These are phyloP conservation scores for Talaromyces pinophilus DNA, from an alignment of 2,329 filamentous ascomycete genomes.

Conservation along the genomic window DNA sequence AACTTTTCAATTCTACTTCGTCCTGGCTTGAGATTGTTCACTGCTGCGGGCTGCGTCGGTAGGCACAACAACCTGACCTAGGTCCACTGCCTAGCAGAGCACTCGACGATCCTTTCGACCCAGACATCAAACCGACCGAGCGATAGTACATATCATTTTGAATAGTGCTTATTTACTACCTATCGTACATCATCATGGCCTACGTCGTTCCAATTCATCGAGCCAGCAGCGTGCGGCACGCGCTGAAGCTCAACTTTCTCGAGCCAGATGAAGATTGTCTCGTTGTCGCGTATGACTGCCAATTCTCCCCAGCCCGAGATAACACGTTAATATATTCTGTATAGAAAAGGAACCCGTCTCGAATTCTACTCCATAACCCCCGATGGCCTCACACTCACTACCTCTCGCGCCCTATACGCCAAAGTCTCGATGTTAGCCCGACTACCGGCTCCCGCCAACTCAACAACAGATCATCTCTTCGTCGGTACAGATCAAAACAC, in stretches of 20 bases:
- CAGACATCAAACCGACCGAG: background rate
- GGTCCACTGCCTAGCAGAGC: background rate
- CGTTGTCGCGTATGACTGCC: constrained; percentile 72
- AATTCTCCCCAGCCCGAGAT: background rate
- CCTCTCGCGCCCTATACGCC: constrained; percentile 76
- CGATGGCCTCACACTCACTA: constrained; percentile 62
- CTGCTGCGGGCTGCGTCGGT: background rate
- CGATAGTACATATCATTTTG: background rate
- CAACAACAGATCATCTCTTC: constrained; percentile 80
- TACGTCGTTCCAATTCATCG: constrained; percentile 93
- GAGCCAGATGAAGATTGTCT: constrained; percentile 75
- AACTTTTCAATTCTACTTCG: background rate
- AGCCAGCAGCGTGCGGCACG: constrained; percentile 88
- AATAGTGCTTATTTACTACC: background rate
- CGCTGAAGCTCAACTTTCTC: constrained; percentile 76
- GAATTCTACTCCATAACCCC: constrained; percentile 75
- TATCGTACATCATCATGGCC: constrained; percentile 63
- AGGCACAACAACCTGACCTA: background rate
- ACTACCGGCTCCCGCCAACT: constrained; percentile 61
- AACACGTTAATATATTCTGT: background rate
- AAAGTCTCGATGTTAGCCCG: constrained; percentile 76
- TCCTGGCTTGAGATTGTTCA: background rate
- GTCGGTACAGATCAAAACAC: constrained; percentile 86
- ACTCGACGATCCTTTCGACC: background rate
- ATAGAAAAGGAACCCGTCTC: constrained; percentile 78